Percentiles rank a stretch among this genome's conserved stretches.
These are phyloP conservation scores for Takakia lepidozioides DNA, from an alignment of 225 moss, liverwort and hornwort genomes.

Conservation along the genomic window DNA sequence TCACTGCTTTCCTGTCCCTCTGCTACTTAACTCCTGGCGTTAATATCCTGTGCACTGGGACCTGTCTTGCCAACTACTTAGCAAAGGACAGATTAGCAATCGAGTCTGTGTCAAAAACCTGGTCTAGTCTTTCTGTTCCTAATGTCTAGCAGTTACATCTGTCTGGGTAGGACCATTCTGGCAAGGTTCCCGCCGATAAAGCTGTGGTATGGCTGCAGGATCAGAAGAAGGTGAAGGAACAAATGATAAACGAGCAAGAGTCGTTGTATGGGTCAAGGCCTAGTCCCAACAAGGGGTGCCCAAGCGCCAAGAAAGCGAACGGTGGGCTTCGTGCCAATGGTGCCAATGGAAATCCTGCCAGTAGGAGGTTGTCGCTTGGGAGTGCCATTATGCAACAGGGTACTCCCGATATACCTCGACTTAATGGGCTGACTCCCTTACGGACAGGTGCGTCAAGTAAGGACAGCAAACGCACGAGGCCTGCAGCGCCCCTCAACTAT, in stretches of 20 bases:
- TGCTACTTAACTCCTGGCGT: no score
- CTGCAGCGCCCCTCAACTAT: slow-evolving; percentile 63
- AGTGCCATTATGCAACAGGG: slow-evolving; percentile 35
- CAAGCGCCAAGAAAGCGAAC: slow-evolving; percentile 33
- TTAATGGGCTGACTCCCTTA: slow-evolving; percentile 35
- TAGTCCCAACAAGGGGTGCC: slow-evolving; percentile 43
- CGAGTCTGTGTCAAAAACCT: no score
- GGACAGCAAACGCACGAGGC: slow-evolving; percentile 25
- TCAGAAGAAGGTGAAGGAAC: slow-evolving; percentile 55
- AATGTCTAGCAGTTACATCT: no score
- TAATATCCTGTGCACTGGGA: no score
- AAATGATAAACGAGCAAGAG: slow-evolving; percentile 52
- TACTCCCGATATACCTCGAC: slow-evolving; percentile 31
- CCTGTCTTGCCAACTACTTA: no score
- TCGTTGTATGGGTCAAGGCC: slow-evolving; percentile 55
- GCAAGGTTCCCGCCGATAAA: no score
- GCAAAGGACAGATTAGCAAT: no score
- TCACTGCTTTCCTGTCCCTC: no score
- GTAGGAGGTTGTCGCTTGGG: slow-evolving; percentile 41
- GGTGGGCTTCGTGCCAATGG: slow-evolving; percentile 36
- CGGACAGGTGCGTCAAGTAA: slow-evolving; percentile 36
- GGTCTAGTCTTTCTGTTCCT: no score
- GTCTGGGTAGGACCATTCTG: no score
- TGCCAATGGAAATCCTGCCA: slow-evolving; percentile 38
- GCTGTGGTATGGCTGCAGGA: no score